Base-by-base conservation (phyloP, 106 monocot genomes). In the Amphibolis antarctica region DNA sequence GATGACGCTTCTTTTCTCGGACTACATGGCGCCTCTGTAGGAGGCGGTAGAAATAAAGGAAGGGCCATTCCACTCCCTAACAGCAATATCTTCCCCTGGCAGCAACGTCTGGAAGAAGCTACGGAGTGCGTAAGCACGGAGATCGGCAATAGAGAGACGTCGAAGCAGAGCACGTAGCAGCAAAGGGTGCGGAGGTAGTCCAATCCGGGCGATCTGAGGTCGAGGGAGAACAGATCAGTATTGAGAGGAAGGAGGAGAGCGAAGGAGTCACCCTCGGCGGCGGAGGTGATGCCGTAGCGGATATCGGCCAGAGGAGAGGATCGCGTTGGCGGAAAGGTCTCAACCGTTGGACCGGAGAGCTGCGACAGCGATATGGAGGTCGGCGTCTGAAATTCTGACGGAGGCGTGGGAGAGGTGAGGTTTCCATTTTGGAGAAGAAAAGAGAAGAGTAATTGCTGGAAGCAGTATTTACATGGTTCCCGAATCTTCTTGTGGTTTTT, bases 241-340 rank as follows among this genome's bases (percentile, higher is more conserved):
- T 64, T 44, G 17, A 47, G 64, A 19, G 64, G 64, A 14, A 47
- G 47, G 20, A 64, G n/a, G 24, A 49, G 47, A 3, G 64, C 48
- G 47, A n/a, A 64, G 64, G 64, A 64, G 24, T 7, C 22, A 27
- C 17, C 15, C 43, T 62, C 43, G n/a, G 22, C 3, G 64, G 64
- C 46, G 46, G 64, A 26, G 47, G 59, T 31, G 59, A 64, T 17
- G 0, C 12, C 15, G 15, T 64, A 64, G 10, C 64, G 24, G 25
- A 64, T 31, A 17, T 64, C 64, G 27, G n/a, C n/a, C n/a, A n/a
- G 64, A 49, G 1, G 64, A 13, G 64, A 46, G 64, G 64, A 64
- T 64, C 10, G 48, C 64, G 48, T 64, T 64, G 46, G 64, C 47
- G 64, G 48, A 64, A 25, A 64, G 64, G 47, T 46, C 17, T 10